phyloP scores from a whole-genome alignment of 2,329 filamentous ascomycete genomes.

The Pseudodiploospora longispora region DNA sequence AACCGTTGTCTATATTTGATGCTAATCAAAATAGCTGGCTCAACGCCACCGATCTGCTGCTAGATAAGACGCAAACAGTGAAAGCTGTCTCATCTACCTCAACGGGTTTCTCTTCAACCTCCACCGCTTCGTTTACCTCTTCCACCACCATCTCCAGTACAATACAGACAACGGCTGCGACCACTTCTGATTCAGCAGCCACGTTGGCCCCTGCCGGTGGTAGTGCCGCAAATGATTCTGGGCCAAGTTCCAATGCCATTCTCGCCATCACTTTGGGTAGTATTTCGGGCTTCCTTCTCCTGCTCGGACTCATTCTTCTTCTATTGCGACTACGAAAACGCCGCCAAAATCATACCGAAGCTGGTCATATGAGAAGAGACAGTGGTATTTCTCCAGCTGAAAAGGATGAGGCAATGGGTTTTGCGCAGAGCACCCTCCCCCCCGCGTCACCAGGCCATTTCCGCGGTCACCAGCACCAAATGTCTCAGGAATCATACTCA shows the following conservation, averaged over 20 bases:
- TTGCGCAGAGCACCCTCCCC: conserved; percentile 35
- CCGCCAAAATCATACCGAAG: conserved; percentile 42
- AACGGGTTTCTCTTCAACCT: conserved; percentile 20
- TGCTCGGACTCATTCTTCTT: conserved; percentile 67
- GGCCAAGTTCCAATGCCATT: conserved; percentile 45
- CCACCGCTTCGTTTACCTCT: conserved; percentile 19
- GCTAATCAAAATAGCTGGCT: conserved; percentile 69
- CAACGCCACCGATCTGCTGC: conserved; percentile 59
- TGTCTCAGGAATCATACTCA: conserved; percentile 50
- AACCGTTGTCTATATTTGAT: conserved; percentile 71
- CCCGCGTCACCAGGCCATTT: conserved; percentile 28
- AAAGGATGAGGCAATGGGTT: conserved; percentile 43
- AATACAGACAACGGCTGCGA: not conserved
- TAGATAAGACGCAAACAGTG: conserved; percentile 25
- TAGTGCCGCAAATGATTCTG: conserved; percentile 20
- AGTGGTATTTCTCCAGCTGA: conserved; percentile 44
- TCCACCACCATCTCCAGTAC: conserved; percentile 15
- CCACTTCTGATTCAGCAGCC: conserved; percentile 13
- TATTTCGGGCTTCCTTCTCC: conserved; percentile 62
- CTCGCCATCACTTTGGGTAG: conserved; percentile 76
- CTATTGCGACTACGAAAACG: conserved; percentile 43
- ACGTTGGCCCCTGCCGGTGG: conserved; percentile 13
- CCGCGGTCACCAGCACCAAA: conserved; percentile 43
- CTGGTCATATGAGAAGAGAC: conserved; percentile 33
- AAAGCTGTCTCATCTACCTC: conserved; percentile 27